phyloP scores from a whole-genome alignment of 768 basidiomycete species.

The Boletus rex-veris region DNA sequence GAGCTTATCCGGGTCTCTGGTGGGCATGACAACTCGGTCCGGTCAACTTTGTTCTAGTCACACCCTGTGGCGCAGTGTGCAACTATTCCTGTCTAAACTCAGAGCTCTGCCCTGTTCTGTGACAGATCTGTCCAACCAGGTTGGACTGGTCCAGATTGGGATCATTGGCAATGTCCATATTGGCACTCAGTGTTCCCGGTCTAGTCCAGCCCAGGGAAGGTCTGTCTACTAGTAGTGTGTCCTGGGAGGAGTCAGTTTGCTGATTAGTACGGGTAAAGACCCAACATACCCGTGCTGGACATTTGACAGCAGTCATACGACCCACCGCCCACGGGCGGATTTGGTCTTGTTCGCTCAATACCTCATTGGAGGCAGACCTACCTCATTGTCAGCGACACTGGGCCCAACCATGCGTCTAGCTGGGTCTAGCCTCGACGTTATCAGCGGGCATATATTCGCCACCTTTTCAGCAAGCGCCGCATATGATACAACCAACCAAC shows the following conservation, averaged over 20 bases:
- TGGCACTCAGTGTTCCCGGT: no score
- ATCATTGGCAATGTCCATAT: no score
- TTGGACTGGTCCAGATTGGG: no score
- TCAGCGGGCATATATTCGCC: conserved; percentile 15
- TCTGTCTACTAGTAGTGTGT: no score
- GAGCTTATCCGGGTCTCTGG: conserved; percentile 25
- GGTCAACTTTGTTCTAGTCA: conserved; percentile 23
- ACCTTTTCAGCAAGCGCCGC: conserved; percentile 34
- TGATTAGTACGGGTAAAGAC: background rate
- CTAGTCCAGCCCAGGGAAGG: no score
- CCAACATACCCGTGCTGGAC: no score
- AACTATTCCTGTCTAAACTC: no score
- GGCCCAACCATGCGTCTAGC: background rate
- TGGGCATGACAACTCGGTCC: conserved; percentile 11
- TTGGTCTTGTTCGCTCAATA: conserved; percentile 35
- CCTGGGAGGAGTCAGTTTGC: no score
- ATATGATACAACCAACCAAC: conserved; percentile 38
- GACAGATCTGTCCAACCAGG: no score
- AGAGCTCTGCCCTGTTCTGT: no score
- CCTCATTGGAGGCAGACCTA: conserved; percentile 31
- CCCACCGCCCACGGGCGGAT: conserved; percentile 29
- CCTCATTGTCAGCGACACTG: conserved; percentile 26
- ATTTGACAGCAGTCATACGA: background rate
- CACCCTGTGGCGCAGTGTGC: conserved; percentile 6
- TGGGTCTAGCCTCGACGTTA: conserved; percentile 19